phyloP scores from a whole-genome alignment of 2,329 filamentous ascomycete genomes.

The Fusarium oxysporum region DNA sequence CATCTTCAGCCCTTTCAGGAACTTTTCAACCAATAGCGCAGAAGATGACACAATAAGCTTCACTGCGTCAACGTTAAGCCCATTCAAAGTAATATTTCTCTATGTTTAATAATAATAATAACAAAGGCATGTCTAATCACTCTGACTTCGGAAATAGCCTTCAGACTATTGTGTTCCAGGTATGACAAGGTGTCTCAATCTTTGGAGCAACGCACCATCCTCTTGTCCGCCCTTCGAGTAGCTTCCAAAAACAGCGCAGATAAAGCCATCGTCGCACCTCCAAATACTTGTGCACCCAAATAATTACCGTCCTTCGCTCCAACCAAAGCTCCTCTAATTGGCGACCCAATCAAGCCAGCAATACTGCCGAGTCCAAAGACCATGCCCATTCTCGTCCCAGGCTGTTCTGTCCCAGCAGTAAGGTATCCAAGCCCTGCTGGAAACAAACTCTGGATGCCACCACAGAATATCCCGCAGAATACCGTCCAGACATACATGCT shows the following conservation, averaged over 20 bases:
- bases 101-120: too few species aligned
- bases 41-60: accelerated
- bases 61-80: accelerated
- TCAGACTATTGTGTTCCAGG: too few species aligned
- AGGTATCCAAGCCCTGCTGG: neutral
- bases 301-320: neutral
- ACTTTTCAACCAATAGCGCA: neutral
- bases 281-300: neutral
- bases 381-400: neutral
- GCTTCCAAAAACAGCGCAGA: neutral
- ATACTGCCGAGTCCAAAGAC: neutral
- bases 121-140: too few species aligned
- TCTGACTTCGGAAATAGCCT: too few species aligned
- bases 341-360: neutral
- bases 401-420: neutral
- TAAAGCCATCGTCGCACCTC: neutral
- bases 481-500: neutral
- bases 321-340: neutral
- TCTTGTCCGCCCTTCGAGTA: neutral
- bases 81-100: neutral
- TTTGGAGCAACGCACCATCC: accelerated
- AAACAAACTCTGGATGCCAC: neutral
- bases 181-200: neutral
- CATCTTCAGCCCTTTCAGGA: slow-evolving; percentile 11
- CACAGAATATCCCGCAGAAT: neutral